Evolutionary conservation across 2,329 filamentous ascomycete species (phyloP).

Genomic region (Rhinocladiella similis): DNA sequence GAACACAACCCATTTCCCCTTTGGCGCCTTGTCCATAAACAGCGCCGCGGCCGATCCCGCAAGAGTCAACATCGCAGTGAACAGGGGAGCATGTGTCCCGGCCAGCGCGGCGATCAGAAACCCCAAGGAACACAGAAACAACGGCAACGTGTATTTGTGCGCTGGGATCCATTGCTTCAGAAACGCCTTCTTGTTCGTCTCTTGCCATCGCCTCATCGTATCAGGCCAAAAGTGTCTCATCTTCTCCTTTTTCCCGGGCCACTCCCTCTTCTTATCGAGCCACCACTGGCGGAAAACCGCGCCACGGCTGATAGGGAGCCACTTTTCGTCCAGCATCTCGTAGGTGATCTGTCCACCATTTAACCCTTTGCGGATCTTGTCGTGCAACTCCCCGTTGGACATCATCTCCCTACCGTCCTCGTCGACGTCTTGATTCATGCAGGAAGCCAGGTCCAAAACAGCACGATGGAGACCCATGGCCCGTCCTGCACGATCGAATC

Average conservation of each 20-base stretch:
- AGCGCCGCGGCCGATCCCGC: not conserved
- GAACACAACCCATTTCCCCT: conserved; percentile 12
- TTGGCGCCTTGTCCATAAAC: not conserved
- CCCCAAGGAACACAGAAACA: conserved; percentile 7
- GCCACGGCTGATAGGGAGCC: conserved; percentile 3
- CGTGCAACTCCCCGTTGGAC: conserved; percentile 9
- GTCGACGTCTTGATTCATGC: conserved; percentile 17
- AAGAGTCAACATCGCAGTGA: not conserved
- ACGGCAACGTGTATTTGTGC: not conserved
- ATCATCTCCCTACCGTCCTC: conserved; percentile 11
- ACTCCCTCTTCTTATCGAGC: too few relatives aligned
- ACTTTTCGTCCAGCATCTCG: conserved; percentile 6
- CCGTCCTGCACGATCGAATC: conserved; percentile 32
- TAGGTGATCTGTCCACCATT: conserved; percentile 13
- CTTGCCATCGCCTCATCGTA: not conserved
- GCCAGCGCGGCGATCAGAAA: conserved; percentile 6
- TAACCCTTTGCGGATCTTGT: conserved; percentile 5
- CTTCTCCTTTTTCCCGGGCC: too few relatives aligned
- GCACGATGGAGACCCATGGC: conserved; percentile 35
- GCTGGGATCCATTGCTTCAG: not conserved
- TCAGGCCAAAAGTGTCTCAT: too few relatives aligned
- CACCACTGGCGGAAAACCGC: not conserved
- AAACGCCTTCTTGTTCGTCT: not conserved
- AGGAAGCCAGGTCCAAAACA: conserved; percentile 19
- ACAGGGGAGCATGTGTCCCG: conserved; percentile 3